Evolutionary conservation across 2,329 filamentous ascomycete genomes (phyloP).

Genomic region (Orbilia brochopaga): DNA sequence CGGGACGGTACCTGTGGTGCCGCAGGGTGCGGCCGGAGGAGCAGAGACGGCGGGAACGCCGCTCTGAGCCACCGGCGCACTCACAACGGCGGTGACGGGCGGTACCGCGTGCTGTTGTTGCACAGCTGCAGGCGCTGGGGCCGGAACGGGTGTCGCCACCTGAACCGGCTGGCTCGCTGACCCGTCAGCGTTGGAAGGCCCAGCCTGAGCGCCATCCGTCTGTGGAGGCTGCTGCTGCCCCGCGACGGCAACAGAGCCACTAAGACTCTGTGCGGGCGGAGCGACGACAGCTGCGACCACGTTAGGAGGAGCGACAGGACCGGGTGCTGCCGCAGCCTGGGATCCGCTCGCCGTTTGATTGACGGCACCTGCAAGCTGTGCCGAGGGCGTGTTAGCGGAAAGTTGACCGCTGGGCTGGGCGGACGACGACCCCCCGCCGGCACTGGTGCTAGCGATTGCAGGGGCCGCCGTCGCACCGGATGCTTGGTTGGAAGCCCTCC

Average conservation of each 20-base stretch:
- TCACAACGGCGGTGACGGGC: slow-evolving; percentile 1
- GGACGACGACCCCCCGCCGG: not conserved
- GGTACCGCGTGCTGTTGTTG: slow-evolving; percentile 23
- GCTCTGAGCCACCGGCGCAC: slow-evolving; percentile 12
- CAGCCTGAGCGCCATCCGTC: slow-evolving; percentile 2
- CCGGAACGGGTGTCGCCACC: slow-evolving; percentile 2
- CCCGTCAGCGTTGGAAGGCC: slow-evolving; percentile 4
- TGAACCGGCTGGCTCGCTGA: not conserved
- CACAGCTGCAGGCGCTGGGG: not conserved
- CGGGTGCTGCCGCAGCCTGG: slow-evolving; percentile 6
- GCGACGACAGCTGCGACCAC: not conserved
- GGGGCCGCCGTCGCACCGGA: slow-evolving; percentile 7
- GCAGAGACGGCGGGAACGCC: slow-evolving; percentile 1
- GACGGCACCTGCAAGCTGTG: slow-evolving; percentile 19
- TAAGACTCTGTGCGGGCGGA: slow-evolving; percentile 10
- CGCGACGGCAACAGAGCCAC: not conserved
- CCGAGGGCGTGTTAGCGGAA: slow-evolving; percentile 27
- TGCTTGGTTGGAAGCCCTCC: not conserved
- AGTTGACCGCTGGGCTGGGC: not conserved
- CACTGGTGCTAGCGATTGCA: not conserved
- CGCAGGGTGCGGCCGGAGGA: not conserved
- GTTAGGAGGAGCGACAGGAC: slow-evolving; percentile 2
- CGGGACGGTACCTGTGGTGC: slow-evolving; percentile 8
- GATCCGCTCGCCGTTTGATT: slow-evolving; percentile 12
- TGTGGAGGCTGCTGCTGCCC: not conserved